These are phyloP conservation scores for Trametes versicolor DNA, from an alignment of 1,284 basidiomycete species.

Conservation along the genomic window DNA sequence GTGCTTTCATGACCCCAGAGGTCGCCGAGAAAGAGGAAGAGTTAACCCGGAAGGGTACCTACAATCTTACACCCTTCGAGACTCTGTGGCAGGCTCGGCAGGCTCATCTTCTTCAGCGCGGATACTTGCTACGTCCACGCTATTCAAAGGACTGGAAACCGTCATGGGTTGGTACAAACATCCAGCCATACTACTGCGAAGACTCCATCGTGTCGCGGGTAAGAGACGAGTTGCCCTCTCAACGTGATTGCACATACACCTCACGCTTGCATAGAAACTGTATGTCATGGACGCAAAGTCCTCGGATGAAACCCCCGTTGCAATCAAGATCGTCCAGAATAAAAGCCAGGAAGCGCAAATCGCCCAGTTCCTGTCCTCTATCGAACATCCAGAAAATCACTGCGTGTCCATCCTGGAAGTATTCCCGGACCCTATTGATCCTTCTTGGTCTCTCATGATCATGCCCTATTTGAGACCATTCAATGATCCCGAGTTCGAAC, in stretches of 20 bases:
- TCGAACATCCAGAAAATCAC: slow-evolving; percentile 25
- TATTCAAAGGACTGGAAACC: slow-evolving; percentile 20
- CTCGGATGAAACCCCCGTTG: slow-evolving; percentile 30
- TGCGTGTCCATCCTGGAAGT: slow-evolving; percentile 35
- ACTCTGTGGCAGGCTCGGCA: slow-evolving; percentile 2
- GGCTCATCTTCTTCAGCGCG: background rate
- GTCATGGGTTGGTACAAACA: slow-evolving; percentile 13
- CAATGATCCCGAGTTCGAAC: slow-evolving; percentile 35
- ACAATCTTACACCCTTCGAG: background rate
- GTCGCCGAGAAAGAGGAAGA: background rate
- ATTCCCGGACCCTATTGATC: slow-evolving; percentile 28
- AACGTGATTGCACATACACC: background rate
- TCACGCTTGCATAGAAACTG: slow-evolving; percentile 4
- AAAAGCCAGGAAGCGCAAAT: slow-evolving; percentile 24
- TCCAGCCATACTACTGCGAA: slow-evolving; percentile 17
- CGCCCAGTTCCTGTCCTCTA: slow-evolving; percentile 20
- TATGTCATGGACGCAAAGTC: slow-evolving; percentile 37
- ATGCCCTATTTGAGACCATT: slow-evolving; percentile 39
- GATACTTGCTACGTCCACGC: slow-evolving; percentile 14
- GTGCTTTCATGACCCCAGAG: background rate
- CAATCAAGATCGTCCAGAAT: slow-evolving; percentile 32
- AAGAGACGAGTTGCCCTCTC: background rate
- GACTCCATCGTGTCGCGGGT: slow-evolving; percentile 13
- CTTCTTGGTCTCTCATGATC: slow-evolving; percentile 30
- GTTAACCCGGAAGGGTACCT: slow-evolving; percentile 5